Base-by-base conservation (phyloP, 305 asterid genomes). In the Rubia peregrina region DNA sequence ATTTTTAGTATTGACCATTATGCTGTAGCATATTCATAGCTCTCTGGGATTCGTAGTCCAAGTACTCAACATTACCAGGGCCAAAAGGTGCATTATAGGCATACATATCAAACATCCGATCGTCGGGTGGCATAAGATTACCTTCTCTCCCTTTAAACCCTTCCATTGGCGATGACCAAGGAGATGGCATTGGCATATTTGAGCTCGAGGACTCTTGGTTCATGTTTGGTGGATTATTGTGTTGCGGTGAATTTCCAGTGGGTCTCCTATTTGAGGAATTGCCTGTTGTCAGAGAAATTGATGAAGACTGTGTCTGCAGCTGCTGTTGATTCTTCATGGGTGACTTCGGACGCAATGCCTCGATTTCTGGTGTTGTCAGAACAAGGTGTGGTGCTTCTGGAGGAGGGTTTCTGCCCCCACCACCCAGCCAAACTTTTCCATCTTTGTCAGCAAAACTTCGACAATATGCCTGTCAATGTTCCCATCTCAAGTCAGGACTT, bases 241-340 rank as follows among this genome's bases (percentile, higher is more conserved):
- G 82, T 63, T 84, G 92, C 0, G 93, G 95, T 14, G 92, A 85
- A 72, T 84, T 91, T 7, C 85, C 96, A 0, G 90, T 71, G 7
- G 94, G 83, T 48, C 96, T 77, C 81, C 80, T 86, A 85, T 76
- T 86, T 74, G 80, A 77, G 71, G 97, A 81, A 78, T 81, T 90
- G 16, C 87, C 77, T 5, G 87, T 74, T 55, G 95, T 87, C 75
- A 91, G 79, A 68, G 96, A 80, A 68, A 91, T 87, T 0, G 98
- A 83, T 4, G 83, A 78, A 4, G 97, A 80, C 76, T 90, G 97
- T 73, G 86, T 88, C 81, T 85, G 90, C 63, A 84, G 70, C 72
- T 90, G 97, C 84, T 82, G 95, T 78, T 91, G 99, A 80, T 91
- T 91, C 82, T 91, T 95, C 99, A 91, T 95, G 0, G 99, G 99